phyloP scores from a whole-genome alignment of 78 protist genomes.

The Speleostelium caveatum region DNA sequence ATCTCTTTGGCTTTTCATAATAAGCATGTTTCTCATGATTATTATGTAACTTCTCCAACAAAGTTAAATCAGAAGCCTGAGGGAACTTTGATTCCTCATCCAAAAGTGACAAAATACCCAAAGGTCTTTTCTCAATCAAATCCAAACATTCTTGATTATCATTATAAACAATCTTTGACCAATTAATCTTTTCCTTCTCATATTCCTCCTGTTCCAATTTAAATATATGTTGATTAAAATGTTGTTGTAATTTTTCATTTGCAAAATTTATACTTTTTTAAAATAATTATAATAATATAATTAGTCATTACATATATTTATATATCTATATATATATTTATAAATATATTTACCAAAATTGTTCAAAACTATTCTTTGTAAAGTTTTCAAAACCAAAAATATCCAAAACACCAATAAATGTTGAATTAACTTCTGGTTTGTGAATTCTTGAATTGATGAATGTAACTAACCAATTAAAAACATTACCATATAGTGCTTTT shows the following conservation, averaged over 20 bases:
- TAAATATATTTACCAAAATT: constrained; percentile 83
- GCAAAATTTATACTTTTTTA: constrained; percentile 87
- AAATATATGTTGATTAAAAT: constrained; percentile 92
- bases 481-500: constrained; percentile 89
- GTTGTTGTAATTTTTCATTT: constrained; percentile 95
- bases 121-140: constrained; percentile 82
- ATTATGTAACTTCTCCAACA: constrained; percentile 38
- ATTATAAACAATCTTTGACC: constrained; percentile 80
- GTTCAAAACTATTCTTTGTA: constrained; percentile 90
- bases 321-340: no score
- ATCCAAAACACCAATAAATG: constrained; percentile 92
- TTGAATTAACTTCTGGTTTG: constrained; percentile 66
- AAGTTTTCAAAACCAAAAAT: constrained; percentile 95
- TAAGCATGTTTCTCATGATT: constrained; percentile 69
- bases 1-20: constrained; percentile 68
- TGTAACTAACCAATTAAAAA: constrained; percentile 86
- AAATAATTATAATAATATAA: background rate
- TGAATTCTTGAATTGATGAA: constrained; percentile 77
- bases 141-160: constrained; percentile 88
- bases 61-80: constrained; percentile 74
- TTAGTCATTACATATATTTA: constrained; percentile 15
- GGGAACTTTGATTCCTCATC: constrained; percentile 91
- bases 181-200: constrained; percentile 81
- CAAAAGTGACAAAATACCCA: constrained; percentile 87
- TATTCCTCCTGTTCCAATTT: constrained; percentile 93